Conservation (phyloP, 176 grass and related monocot species). For the Leersia perrieri region DNA sequence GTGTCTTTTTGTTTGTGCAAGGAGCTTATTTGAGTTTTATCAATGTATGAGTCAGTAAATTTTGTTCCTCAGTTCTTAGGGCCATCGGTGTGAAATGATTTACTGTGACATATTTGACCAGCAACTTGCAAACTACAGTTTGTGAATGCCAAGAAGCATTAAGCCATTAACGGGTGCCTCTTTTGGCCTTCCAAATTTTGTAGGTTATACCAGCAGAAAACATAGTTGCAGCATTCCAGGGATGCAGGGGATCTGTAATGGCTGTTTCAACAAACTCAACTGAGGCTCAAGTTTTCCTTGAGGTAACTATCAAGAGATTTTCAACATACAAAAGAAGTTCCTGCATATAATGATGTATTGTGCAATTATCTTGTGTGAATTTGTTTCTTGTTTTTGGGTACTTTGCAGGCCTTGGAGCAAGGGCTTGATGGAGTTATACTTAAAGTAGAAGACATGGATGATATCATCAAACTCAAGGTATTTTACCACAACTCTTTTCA, state of each 20-base stretch:
- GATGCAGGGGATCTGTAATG: slow-evolving; percentile 59
- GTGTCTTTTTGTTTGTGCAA: neutral
- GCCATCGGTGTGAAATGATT: neutral
- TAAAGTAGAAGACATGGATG: slow-evolving; percentile 71
- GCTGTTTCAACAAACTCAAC: slow-evolving; percentile 83
- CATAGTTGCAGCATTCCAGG: slow-evolving; percentile 86
- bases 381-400: neutral
- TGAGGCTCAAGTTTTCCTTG: slow-evolving; percentile 90
- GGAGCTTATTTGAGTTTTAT: neutral
- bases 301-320: slow-evolving; percentile 52
- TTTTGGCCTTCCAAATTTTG: slow-evolving; percentile 31
- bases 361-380: slow-evolving; percentile 5
- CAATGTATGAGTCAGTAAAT: neutral
- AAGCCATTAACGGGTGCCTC: slow-evolving; percentile 2
- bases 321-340: neutral
- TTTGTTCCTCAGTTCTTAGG: neutral
- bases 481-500: neutral
- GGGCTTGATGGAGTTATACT: slow-evolving; percentile 88
- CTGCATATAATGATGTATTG: neutral
- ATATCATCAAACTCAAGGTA: slow-evolving; percentile 91
- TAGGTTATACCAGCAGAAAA: slow-evolving; percentile 98
- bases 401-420: slow-evolving; percentile 87
- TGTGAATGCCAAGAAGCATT: slow-evolving; percentile 2
- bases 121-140: neutral
- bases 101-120: neutral